phyloP scores from a whole-genome alignment of 768 basidiomycete species.

The Termitomyces sp. region DNA sequence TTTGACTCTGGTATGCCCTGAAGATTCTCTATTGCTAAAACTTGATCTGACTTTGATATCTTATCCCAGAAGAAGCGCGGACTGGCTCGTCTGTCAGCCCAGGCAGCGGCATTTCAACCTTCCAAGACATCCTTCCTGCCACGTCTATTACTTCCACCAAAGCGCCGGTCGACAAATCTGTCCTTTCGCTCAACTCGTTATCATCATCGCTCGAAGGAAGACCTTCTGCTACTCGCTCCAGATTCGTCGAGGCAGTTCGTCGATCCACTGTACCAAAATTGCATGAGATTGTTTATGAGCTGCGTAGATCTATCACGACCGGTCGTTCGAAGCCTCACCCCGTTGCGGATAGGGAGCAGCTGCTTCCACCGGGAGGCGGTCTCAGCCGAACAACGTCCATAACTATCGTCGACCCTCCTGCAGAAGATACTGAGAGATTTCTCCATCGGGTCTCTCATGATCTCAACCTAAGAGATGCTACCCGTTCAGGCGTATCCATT shows the following conservation, averaged over 20 bases:
- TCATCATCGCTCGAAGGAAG: slow-evolving; percentile 3
- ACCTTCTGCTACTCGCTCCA: slow-evolving; percentile 4
- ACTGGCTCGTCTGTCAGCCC: slow-evolving; percentile 1
- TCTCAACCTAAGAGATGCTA: slow-evolving; percentile 5
- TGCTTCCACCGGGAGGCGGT: slow-evolving; percentile 2
- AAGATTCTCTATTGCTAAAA: not conserved
- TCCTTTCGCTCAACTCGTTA: not conserved
- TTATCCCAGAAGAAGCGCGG: slow-evolving; percentile 3
- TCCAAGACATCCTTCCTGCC: slow-evolving; percentile 42
- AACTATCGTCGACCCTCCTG: not conserved
- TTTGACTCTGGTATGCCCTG: slow-evolving; percentile 20
- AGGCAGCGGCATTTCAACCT: slow-evolving; percentile 25
- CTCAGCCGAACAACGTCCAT: slow-evolving; percentile 3
- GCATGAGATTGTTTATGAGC: slow-evolving; percentile 27
- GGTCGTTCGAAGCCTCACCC: slow-evolving; percentile 21
- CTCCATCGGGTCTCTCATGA: not conserved
- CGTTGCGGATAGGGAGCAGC: slow-evolving; percentile 7
- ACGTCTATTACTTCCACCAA: slow-evolving; percentile 37
- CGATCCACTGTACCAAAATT: slow-evolving; percentile 34
- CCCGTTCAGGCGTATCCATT: slow-evolving; percentile 4
- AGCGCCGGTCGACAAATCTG: slow-evolving; percentile 14
- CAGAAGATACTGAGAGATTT: slow-evolving; percentile 6
- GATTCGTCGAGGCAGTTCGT: slow-evolving; percentile 25
- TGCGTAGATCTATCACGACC: slow-evolving; percentile 35
- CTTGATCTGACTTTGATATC: not conserved